These are phyloP conservation scores for Coemansia sp. DNA, from an alignment of 192 early-diverging fungal species.

Conservation along the genomic window DNA sequence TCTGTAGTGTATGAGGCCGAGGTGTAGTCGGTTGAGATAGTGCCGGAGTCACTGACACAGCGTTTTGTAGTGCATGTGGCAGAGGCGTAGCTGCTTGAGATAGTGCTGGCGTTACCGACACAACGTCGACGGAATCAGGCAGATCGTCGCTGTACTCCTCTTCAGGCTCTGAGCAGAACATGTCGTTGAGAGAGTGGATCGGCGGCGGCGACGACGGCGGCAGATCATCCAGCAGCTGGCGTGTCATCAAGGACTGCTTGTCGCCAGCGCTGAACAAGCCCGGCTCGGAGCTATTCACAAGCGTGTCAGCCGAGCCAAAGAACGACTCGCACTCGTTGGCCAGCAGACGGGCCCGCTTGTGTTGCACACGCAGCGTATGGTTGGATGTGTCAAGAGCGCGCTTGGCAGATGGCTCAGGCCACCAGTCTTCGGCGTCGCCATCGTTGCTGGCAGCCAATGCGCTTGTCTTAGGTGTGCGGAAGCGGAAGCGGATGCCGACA, in stretches of 20 bases:
- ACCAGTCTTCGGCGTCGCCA: constrained; percentile 32
- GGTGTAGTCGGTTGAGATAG: background rate
- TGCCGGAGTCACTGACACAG: background rate
- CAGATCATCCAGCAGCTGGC: constrained; percentile 38
- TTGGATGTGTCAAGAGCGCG: constrained; percentile 4
- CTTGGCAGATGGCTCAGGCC: constrained; percentile 44
- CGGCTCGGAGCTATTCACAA: constrained; percentile 33
- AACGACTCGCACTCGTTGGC: constrained; percentile 14
- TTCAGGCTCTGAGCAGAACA: constrained; percentile 14
- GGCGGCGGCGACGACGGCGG: constrained; percentile 49
- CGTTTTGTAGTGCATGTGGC: background rate
- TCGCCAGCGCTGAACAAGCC: constrained; percentile 11
- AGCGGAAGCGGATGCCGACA: constrained; percentile 52
- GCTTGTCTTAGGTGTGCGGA: constrained; percentile 22
- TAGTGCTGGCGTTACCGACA: constrained; percentile 6
- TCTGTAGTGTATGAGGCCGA: background rate
- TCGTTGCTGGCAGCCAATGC: background rate
- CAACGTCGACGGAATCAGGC: constrained; percentile 22
- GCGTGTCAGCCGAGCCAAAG: constrained; percentile 42
- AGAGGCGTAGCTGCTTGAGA: background rate
- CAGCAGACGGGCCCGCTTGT: constrained; percentile 27
- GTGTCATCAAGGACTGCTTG: constrained; percentile 7
- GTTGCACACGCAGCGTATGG: background rate
- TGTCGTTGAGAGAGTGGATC: constrained; percentile 17
- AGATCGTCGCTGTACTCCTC: constrained; percentile 22